These are phyloP conservation scores for Casuarina glauca DNA, from an alignment of 306 rosid genomes.

Conservation along the genomic window DNA sequence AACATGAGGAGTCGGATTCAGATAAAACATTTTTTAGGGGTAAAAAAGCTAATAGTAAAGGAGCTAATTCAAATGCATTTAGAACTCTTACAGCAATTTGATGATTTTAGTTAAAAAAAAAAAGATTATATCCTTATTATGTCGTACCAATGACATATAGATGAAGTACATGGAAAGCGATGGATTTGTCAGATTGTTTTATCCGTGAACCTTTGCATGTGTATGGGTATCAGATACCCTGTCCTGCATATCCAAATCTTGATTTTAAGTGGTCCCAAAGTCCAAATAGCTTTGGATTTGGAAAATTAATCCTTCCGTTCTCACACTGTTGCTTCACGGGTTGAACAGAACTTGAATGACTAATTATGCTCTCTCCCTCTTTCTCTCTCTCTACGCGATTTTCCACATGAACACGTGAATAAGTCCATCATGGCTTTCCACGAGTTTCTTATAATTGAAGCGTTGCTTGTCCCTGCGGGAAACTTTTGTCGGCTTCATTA, in stretches of 20 bases:
- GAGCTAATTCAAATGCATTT: too few species aligned
- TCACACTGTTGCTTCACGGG: conserved; percentile 20
- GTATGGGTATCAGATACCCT: background rate
- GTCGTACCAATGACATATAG: background rate
- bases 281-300: background rate
- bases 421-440: background rate
- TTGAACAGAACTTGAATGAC: background rate
- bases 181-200: background rate
- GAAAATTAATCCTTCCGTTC: background rate
- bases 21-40: too few species aligned
- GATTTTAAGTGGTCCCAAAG: background rate
- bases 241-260: background rate
- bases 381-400: background rate
- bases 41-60: too few species aligned
- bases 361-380: background rate
- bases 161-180: background rate
- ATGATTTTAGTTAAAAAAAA: too few species aligned
- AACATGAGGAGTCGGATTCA: too few species aligned
- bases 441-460: background rate
- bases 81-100: too few species aligned
- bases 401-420: background rate
- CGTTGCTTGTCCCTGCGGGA: background rate
- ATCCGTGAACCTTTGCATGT: background rate
- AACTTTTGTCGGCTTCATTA: background rate
- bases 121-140: too few species aligned